Evolutionary conservation across 768 basidiomycete genomes (phyloP), one percentile per base, ranked within the genome.

Genomic region (Trametes elegans): DNA sequence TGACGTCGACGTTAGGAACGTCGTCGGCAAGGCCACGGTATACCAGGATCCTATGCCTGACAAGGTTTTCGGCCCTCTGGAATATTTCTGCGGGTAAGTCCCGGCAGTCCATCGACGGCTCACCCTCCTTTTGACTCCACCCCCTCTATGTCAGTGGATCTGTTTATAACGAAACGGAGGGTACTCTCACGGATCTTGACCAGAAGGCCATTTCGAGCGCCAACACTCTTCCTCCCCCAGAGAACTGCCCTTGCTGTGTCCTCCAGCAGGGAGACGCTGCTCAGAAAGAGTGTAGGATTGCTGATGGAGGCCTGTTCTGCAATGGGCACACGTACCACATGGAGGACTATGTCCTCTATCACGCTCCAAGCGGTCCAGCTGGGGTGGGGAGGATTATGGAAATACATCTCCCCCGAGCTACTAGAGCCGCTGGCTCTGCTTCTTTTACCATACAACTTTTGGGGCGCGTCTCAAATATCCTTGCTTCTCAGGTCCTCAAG

Each of bases 71-170:
- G 66, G 59, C 6, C 60, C 71, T 3, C 70, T 71, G 21, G 74
- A 80, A 21, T 88, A 74, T 65, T 85, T 81, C 64, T 85, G 79
- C 70, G 79, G 78, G 87, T 85, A 49, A 51, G 71, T 41, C 29
- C 18, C 38, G 34, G 18, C 38, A 8, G 16, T 40, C 24, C 16
- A 18, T 24, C 26, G 9, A 16, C 11, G 26, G 16, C 5, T 21
- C 2, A 19, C 14, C 11, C 28, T 45, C n/a, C 7, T 8, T 26
- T 26, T 48, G 4, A 29, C n/a, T 42, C 31, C 21, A 13, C 24
- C 1, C 48, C 7, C 18, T 31, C 11, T 35, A 11, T 34, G 13
- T 38, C 16, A 87, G n/a, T n/a, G n/a, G 84, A 43, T 82, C 78
- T 36, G 63, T 76, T 10, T 84, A 86, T 60, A 68, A 83, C 45